Conservation (phyloP, 805 yeast species). For the Zygosaccharomyces siamensis region DNA sequence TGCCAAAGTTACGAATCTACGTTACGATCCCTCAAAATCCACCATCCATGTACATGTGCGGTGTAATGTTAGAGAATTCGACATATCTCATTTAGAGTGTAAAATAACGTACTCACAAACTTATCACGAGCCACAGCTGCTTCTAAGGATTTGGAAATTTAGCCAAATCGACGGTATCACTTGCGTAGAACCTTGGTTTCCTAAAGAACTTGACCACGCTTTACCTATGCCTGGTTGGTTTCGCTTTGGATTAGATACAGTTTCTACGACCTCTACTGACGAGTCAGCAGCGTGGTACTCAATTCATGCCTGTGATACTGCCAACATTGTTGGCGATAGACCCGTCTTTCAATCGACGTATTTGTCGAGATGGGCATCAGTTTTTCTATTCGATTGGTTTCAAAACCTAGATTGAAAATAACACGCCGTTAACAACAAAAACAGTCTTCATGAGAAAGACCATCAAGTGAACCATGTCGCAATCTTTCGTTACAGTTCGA, state of each 20-base stretch:
- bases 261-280: slow-evolving; percentile 5
- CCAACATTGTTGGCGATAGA: slow-evolving; percentile 21
- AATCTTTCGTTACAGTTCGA: slow-evolving; percentile 60
- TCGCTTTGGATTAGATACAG: slow-evolving; percentile 16
- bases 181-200: slow-evolving; percentile 13
- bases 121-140: slow-evolving; percentile 25
- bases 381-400: slow-evolving; percentile 20
- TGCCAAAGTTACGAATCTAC: background rate
- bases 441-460: background rate
- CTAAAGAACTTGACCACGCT: slow-evolving; percentile 7
- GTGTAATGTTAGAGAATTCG: background rate
- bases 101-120: slow-evolving; percentile 17
- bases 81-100: slow-evolving; percentile 14
- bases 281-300: slow-evolving; percentile 22
- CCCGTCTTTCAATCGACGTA: slow-evolving; percentile 11
- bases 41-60: background rate
- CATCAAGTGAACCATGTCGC: background rate
- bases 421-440: background rate
- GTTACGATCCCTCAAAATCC: background rate
- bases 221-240: slow-evolving; percentile 9
- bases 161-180: slow-evolving; percentile 1
- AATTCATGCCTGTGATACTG: slow-evolving; percentile 31
- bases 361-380: slow-evolving; percentile 26
- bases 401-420: background rate
- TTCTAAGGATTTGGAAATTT: slow-evolving; percentile 18